Conservation (phyloP, 2,329 filamentous ascomycete genomes). For the Aureobasidium sp. region DNA sequence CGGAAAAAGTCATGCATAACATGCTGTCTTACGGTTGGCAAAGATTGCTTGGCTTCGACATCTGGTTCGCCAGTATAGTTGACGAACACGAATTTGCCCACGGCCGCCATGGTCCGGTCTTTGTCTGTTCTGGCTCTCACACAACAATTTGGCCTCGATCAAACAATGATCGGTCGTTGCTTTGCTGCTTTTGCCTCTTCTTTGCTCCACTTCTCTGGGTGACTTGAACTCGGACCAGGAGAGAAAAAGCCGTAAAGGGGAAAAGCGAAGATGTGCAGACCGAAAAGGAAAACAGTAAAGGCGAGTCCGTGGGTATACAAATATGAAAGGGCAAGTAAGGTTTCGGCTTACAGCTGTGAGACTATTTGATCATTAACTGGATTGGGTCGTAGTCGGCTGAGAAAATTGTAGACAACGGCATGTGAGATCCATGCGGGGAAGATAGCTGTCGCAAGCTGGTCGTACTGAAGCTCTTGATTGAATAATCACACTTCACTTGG, state of each 20-base stretch:
- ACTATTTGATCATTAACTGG: conserved; percentile 5
- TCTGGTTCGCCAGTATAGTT: conserved; percentile 15
- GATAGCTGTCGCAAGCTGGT: not conserved
- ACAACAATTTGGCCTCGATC: not conserved
- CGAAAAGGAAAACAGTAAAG: conserved; percentile 16
- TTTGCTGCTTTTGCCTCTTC: conserved; percentile 12
- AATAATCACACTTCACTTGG: not conserved
- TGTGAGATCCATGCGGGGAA: not conserved
- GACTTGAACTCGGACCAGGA: not conserved
- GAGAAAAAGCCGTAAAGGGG: conserved; percentile 8
- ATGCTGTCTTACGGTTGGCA: conserved; percentile 15
- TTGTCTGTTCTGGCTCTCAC: conserved; percentile 6
- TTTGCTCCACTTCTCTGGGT: conserved; percentile 1
- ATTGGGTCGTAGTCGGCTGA: not conserved
- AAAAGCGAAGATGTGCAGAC: conserved; percentile 7
- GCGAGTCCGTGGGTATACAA: conserved; percentile 15
- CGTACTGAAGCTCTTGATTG: conserved; percentile 3
- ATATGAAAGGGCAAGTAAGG: not conserved
- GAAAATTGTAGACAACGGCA: too few relatives aligned
- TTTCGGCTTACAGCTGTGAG: too few relatives aligned
- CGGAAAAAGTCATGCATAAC: conserved; percentile 16
- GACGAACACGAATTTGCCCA: conserved; percentile 14
- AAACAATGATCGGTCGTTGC: conserved; percentile 5
- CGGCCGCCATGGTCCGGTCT: conserved; percentile 12
- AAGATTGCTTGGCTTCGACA: conserved; percentile 13